Evolutionary conservation across 2,329 filamentous ascomycete species (phyloP), one percentile per base, ranked within the genome.

Genomic region (Rhynchosporium secalis): DNA sequence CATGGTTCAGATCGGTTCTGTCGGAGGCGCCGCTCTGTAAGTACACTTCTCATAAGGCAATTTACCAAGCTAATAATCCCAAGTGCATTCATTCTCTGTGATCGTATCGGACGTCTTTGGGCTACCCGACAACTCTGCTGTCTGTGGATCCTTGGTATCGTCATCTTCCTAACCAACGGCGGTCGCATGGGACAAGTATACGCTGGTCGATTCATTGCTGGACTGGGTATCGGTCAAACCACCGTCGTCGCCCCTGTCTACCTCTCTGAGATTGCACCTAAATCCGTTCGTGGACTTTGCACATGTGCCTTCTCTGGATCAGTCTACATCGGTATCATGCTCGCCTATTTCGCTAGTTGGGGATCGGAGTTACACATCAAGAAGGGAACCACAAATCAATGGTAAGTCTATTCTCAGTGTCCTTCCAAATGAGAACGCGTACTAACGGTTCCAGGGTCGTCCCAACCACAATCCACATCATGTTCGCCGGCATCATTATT

Each of bases 271-370:
- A 86, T 90, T 45, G 83, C 88, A 0, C 88, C 89, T 0, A 84
- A 86, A 1, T 83, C 85, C 1, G 80, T 91, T 62, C 84, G 89
- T 60, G 89, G 90, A 67, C 83, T 93, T 28, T 92, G 88, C 72
- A 91, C 89, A 1, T 87, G 86, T 70, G 81, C 87, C 31, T 90
- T 90, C 72, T 85, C 86, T 0, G 86, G 86, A 0, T 81, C 88
- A 56, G 90, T 93, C 28, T 93, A 93, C 71, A 75, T 90, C 58
- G 90, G 89, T 29, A 91, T 92, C 65, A 88, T 93, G 69, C 79
- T 93, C 15, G 89, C 88, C 8, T 94, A 92, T 76, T 93, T 92
- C 70, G 85, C 88, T 63, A 89, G 87, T 74, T 89, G 87, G 72
- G 86, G 86, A 62, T 79, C 77, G 59, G 74, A 79, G 61, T 59